phyloP scores from a whole-genome alignment of 768 basidiomycete genomes.

The Termitomyces titanicus region DNA sequence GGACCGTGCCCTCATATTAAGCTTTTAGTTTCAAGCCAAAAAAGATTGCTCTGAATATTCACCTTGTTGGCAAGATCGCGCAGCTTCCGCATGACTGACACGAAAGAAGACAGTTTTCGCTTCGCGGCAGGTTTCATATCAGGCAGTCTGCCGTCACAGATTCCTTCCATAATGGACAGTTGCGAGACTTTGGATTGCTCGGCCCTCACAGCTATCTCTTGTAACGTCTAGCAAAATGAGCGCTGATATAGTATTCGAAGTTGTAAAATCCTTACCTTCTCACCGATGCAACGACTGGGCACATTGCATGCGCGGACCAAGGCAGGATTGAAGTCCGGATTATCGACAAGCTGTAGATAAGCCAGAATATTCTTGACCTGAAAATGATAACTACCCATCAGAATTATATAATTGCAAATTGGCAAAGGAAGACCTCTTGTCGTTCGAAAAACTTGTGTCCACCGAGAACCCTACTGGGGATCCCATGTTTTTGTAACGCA shows the following conservation, averaged over 20 bases:
- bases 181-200: slow-evolving; percentile 48
- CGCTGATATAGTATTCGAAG: neutral
- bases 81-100: slow-evolving; percentile 50
- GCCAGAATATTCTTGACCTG: slow-evolving; percentile 80
- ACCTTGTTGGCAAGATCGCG: slow-evolving; percentile 55
- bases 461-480: slow-evolving; percentile 71
- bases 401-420: slow-evolving; percentile 3
- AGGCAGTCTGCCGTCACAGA: slow-evolving; percentile 54
- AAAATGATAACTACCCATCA: slow-evolving; percentile 19
- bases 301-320: slow-evolving; percentile 70
- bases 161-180: slow-evolving; percentile 58
- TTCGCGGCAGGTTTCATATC: slow-evolving; percentile 68
- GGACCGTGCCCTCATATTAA: slow-evolving; percentile 46
- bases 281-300: slow-evolving; percentile 71
- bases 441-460: slow-evolving; percentile 89
- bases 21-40: neutral
- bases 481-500: slow-evolving; percentile 72
- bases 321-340: slow-evolving; percentile 64
- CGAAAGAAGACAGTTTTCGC: slow-evolving; percentile 58
- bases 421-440: slow-evolving; percentile 47
- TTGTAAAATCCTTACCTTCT: slow-evolving; percentile 49
- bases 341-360: slow-evolving; percentile 81
- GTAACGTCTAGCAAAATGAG: slow-evolving; percentile 44
- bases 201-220: slow-evolving; percentile 53
- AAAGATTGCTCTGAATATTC: slow-evolving; percentile 4